Conservation (phyloP, 2,329 filamentous ascomycete genomes). For the Fusarium dlaminii region DNA sequence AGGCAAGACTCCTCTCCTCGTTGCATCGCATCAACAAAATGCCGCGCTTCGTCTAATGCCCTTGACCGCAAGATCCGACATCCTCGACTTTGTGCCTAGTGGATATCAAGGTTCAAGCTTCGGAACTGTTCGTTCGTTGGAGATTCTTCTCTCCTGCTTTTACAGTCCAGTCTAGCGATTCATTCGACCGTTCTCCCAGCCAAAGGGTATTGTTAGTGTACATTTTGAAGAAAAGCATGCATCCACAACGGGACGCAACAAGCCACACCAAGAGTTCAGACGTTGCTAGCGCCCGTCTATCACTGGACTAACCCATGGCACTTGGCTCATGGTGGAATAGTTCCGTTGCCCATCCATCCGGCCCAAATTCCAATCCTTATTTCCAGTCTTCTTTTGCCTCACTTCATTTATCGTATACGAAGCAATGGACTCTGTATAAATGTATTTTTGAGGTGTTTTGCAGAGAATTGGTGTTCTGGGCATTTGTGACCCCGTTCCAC, state of each 20-base stretch:
- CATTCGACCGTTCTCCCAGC: constrained; percentile 15
- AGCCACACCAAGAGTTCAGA: constrained; percentile 32
- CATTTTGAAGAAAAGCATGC: constrained; percentile 17
- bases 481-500: background rate
- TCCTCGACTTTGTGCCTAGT: background rate
- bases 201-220: constrained; percentile 1
- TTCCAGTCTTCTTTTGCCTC: background rate
- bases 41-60: constrained; percentile 14
- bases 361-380: constrained; percentile 18
- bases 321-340: constrained; percentile 5
- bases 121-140: background rate
- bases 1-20: background rate
- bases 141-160: background rate
- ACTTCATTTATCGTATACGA: background rate
- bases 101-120: constrained; percentile 2
- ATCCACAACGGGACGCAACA: constrained; percentile 14
- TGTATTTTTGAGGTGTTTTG: background rate
- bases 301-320: background rate
- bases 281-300: constrained; percentile 37
- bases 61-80: constrained; percentile 23
- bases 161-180: constrained; percentile 11
- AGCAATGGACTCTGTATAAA: background rate
- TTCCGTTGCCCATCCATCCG: constrained; percentile 14
- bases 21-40: constrained; percentile 25
- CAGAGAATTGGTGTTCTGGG: background rate